phyloP scores from a whole-genome alignment of 2,329 filamentous ascomycete genomes.

The Claviceps sp. region DNA sequence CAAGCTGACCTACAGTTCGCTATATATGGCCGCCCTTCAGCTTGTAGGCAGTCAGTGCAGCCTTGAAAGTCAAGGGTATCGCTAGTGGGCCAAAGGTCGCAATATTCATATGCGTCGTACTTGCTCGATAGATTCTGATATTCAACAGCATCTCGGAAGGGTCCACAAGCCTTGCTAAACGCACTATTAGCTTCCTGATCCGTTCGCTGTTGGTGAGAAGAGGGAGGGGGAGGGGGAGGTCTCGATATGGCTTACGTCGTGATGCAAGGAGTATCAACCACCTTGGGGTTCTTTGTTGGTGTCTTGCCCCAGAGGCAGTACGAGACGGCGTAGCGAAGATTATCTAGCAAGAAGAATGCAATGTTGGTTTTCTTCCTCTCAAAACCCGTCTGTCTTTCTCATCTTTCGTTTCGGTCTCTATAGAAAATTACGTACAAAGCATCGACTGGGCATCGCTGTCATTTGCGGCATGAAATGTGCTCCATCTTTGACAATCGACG shows the following conservation, averaged over 20 bases:
- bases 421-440: constrained; percentile 33
- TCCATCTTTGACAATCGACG: constrained; percentile 37
- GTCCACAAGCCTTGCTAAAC: constrained; percentile 38
- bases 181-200: background rate
- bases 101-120: constrained; percentile 38
- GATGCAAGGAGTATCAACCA: constrained; percentile 32
- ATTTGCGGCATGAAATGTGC: constrained; percentile 30
- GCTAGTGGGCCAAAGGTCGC: constrained; percentile 30
- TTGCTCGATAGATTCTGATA: constrained; percentile 35
- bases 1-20: constrained; percentile 35
- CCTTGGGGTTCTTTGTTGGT: constrained; percentile 25
- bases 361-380: too few species aligned
- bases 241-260: constrained; percentile 30
- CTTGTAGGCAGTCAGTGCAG: constrained; percentile 35
- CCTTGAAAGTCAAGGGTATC: constrained; percentile 21
- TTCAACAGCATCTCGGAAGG: constrained; percentile 30
- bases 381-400: too few species aligned
- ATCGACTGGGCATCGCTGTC: constrained; percentile 39
- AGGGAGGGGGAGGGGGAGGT: background rate
- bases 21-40: constrained; percentile 25
- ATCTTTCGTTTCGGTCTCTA: too few species aligned
- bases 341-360: constrained; percentile 30
- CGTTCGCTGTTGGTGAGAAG: background rate
- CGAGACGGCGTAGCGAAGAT: constrained; percentile 40
- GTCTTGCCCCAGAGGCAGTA: constrained; percentile 39